phyloP scores from a whole-genome alignment of 306 rosid genomes.

The Pyrus pyrifolia region DNA sequence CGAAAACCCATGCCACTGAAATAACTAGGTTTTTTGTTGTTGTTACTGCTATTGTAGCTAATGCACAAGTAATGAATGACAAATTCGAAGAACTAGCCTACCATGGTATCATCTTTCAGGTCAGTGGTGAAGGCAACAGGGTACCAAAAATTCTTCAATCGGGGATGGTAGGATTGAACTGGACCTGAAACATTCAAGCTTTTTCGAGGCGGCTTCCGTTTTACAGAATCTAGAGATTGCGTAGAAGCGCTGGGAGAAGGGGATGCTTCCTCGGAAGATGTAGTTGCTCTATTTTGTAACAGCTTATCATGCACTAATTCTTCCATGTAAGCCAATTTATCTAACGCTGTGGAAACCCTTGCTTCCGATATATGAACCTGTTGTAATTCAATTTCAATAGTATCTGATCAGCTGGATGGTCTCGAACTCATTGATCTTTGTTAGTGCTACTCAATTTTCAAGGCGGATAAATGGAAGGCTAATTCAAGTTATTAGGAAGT shows the following conservation, averaged over 20 bases:
- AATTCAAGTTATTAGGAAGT: too few species aligned
- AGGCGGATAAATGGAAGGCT: too few species aligned
- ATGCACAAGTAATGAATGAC: not conserved
- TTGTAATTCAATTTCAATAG: constrained; percentile 4
- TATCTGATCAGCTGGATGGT: not conserved
- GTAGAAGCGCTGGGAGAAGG: constrained; percentile 49
- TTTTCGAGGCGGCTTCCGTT: constrained; percentile 38
- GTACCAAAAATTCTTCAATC: constrained; percentile 93
- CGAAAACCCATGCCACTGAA: not conserved
- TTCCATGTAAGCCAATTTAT: constrained; percentile 98
- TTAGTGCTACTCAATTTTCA: too few species aligned
- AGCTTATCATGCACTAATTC: constrained; percentile 82
- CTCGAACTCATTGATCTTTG: not conserved
- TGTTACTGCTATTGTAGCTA: not conserved
- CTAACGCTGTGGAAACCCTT: constrained; percentile 84
- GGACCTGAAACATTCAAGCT: constrained; percentile 87
- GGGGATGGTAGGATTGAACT: constrained; percentile 75
- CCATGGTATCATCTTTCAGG: constrained; percentile 87
- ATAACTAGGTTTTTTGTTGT: not conserved
- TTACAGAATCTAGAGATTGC: constrained; percentile 25
- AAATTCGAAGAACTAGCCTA: constrained; percentile 22
- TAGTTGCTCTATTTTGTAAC: constrained; percentile 46
- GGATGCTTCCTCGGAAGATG: constrained; percentile 43
- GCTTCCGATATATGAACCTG: constrained; percentile 98
- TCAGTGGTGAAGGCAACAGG: constrained; percentile 79